phyloP scores from a whole-genome alignment of 805 yeast species.

The Saturnispora kantuleensis region DNA sequence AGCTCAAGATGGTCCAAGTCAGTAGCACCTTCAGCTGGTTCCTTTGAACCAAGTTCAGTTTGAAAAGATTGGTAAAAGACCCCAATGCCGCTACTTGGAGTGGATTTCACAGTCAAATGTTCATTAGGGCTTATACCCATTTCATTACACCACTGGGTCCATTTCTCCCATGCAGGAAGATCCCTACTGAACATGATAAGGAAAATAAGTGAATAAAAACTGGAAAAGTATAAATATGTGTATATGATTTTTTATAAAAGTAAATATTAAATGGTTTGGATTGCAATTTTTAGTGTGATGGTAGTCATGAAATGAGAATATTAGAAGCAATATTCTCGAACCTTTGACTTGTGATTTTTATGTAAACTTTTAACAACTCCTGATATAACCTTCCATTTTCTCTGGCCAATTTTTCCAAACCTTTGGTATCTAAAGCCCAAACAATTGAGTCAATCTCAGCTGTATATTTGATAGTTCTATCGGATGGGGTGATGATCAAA shows the following conservation, averaged over 20 bases:
- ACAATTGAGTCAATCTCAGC: conserved; percentile 43
- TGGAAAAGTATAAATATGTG: background rate
- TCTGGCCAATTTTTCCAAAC: conserved; percentile 35
- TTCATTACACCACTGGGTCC: conserved; percentile 11
- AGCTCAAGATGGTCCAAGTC: conserved; percentile 22
- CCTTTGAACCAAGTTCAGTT: background rate
- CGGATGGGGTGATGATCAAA: conserved; percentile 28
- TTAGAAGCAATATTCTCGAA: conserved; percentile 70
- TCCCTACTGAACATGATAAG: conserved; percentile 3
- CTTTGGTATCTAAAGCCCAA: conserved; percentile 52
- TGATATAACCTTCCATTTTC: conserved; percentile 47
- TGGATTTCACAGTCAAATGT: conserved; percentile 12
- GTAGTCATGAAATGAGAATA: conserved; percentile 38
- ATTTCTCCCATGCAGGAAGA: background rate
- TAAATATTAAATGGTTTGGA: background rate
- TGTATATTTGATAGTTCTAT: conserved; percentile 32
- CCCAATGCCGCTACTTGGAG: conserved; percentile 26
- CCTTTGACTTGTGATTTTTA: conserved; percentile 57
- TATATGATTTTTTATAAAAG: background rate
- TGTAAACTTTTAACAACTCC: conserved; percentile 53
- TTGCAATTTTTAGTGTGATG: no score
- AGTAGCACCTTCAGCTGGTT: background rate
- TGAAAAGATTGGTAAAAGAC: conserved; percentile 20
- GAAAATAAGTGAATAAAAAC: background rate
- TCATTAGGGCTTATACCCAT: conserved; percentile 9